Evolutionary conservation across 75 land plant species (phyloP), one percentile per base, ranked within the genome.

Genomic region (Pinus tabuliformis): DNA sequence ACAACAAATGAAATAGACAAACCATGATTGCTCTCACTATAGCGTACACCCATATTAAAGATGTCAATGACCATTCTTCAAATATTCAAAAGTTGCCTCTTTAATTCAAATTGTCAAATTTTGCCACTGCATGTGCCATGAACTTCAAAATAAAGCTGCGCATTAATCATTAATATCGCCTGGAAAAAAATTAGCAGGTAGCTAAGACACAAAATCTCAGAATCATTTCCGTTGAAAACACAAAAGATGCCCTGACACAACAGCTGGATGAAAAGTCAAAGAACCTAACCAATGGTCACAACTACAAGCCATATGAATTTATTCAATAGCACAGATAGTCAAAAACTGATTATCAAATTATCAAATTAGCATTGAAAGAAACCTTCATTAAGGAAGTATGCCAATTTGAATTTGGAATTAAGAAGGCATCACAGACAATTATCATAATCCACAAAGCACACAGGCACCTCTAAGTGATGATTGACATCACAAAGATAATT

Each of bases 41-140:
- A 65, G 21, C 42, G 36, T 65, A 36, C 70, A 65, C 45, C 70
- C 70, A 65, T 65, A 36, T 65, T 65, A 36, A 65, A 65, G 42
- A 65, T 20, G 15, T 65, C 45, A 42, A 42, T 1, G 42, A 65
- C n/a, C 33, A 16, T 65, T 65, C 70, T 65, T 65, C 70, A 65
- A 36, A 37, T 6, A 65, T 12, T 17, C 2, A 17, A 39, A 39
- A 37, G 4, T 45, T 18, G 15, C 70, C 70, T 37, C n/a, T 65
- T 65, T 18, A 14, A 18, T 30, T 37, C 14, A 17, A 37, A 65
- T 65, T 65, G 15, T 37, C 14, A 17, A 37, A 65, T 65, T 65
- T 20, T 36, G 70, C 42, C 6, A 17, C 42, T 15, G 17, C 26
- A 26, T 26, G 26, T 26, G 26, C 26, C 33, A 62, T 13, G 64